phyloP scores from a whole-genome alignment of 371 early-diverging fungal genomes.

The Syncephalis fuscata region DNA sequence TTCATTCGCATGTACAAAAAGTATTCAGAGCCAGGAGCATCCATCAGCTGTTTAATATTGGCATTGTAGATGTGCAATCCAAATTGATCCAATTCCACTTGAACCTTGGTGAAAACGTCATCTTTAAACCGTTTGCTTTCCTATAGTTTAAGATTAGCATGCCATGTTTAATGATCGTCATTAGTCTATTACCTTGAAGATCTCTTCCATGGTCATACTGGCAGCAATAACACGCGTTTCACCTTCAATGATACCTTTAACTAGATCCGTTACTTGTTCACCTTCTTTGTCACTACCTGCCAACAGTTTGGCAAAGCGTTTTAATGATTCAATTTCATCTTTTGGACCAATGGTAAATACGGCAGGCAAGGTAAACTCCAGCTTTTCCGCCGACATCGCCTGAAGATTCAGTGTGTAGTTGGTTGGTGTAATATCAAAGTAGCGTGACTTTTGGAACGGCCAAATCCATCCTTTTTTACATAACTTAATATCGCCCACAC shows the following conservation, averaged over 20 bases:
- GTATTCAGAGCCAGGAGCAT: constrained; percentile 25
- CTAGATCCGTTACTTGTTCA: constrained; percentile 17
- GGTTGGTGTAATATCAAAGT: no score
- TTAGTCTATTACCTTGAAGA: constrained; percentile 21
- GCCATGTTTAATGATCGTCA: constrained; percentile 5
- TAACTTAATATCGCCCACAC: no score
- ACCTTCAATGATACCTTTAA: constrained; percentile 33
- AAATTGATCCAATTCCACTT: constrained; percentile 28
- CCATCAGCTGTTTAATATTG: constrained; percentile 25
- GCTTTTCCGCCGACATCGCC: constrained; percentile 31
- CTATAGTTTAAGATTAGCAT: background rate
- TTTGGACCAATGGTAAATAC: constrained; percentile 25
- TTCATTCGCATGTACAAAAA: constrained; percentile 19
- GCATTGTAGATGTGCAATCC: constrained; percentile 30
- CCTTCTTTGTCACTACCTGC: constrained; percentile 7
- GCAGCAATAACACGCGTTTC: constrained; percentile 34
- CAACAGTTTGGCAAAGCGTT: constrained; percentile 20
- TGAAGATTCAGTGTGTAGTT: no score
- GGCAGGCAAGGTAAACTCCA: constrained; percentile 27
- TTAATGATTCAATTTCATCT: constrained; percentile 16
- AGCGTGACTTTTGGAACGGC: no score
- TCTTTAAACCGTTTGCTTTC: constrained; percentile 16
- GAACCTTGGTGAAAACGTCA: constrained; percentile 21
- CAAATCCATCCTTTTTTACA: no score
- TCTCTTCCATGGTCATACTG: constrained; percentile 27